phyloP scores from a whole-genome alignment of 139 green algal genomes.

The Chloropicon primus region DNA sequence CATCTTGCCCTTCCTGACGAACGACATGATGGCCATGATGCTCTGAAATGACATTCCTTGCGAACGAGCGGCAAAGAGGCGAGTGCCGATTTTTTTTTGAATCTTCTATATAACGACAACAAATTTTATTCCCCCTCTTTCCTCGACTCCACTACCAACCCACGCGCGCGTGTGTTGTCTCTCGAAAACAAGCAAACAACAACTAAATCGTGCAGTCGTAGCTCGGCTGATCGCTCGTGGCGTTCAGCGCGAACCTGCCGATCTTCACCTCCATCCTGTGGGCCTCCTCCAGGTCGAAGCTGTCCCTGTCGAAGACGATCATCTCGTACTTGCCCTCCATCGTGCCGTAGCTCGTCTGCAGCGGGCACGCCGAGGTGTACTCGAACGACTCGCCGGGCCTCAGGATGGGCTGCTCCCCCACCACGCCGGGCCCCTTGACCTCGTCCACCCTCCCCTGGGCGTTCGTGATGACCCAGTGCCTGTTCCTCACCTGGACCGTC shows the following conservation, averaged over 20 bases:
- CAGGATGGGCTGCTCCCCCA: conserved; percentile 63
- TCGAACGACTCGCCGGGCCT: conserved; percentile 42
- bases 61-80: too few species aligned
- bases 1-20: not conserved
- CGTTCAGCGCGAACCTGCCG: not conserved
- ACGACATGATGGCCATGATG: not conserved
- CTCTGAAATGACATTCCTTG: too few species aligned
- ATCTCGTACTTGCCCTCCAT: conserved; percentile 54
- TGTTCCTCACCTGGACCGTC: conserved; percentile 31
- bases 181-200: too few species aligned
- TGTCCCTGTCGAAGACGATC: not conserved
- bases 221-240: not conserved
- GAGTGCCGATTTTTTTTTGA: not conserved
- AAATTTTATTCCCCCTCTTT: too few species aligned
- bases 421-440: conserved; percentile 53
- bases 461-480: conserved; percentile 46
- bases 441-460: conserved; percentile 34
- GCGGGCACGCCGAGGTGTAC: conserved; percentile 47
- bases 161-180: too few species aligned
- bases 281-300: not conserved
- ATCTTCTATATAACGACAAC: not conserved
- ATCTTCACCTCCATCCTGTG: not conserved
- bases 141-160: too few species aligned
- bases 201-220: not conserved
- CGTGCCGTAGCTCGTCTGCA: conserved; percentile 38